Percentiles rank a stretch among this genome's conserved stretches.
Evolutionary conservation across 2,329 filamentous ascomycete genomes (phyloP).

Genomic region (Amphichorda felina): DNA sequence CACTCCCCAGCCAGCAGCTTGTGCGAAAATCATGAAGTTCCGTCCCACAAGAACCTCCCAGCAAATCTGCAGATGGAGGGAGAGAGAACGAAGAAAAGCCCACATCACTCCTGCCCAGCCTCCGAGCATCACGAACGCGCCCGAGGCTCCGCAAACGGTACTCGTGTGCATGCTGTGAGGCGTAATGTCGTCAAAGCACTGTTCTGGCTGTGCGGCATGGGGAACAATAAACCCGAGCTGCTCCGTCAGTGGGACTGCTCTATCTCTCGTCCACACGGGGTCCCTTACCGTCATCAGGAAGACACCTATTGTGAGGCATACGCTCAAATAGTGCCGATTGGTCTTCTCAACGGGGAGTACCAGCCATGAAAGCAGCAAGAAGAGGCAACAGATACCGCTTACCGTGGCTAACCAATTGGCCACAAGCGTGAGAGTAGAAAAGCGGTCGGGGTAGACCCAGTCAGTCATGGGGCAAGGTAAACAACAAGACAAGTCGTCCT

Average conservation of each 20-base stretch:
- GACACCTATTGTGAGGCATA: constrained; percentile 69
- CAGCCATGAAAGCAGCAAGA: constrained; percentile 69
- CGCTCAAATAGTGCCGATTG: constrained; percentile 82
- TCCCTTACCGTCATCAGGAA: constrained; percentile 64
- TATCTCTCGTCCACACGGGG: background rate
- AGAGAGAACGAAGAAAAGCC: constrained; percentile 82
- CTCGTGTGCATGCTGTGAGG: constrained; percentile 84
- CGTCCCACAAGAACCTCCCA: constrained; percentile 88
- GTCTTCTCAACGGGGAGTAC: constrained; percentile 80
- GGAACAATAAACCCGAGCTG: constrained; percentile 87
- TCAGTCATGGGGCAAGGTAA: constrained; percentile 81
- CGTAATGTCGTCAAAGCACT: constrained; percentile 85
- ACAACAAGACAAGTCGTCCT: constrained; percentile 56
- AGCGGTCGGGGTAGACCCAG: constrained; percentile 56
- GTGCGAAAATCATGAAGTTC: constrained; percentile 79
- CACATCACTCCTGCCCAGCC: constrained; percentile 79
- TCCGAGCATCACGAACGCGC: constrained; percentile 73
- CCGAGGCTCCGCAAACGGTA: constrained; percentile 76
- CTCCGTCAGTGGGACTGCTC: constrained; percentile 8
- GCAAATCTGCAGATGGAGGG: constrained; percentile 93
- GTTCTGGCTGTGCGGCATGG: constrained; percentile 61
- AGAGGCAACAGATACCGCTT: constrained; percentile 58
- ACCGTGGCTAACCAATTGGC: constrained; percentile 78
- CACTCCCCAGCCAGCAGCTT: constrained; percentile 73
- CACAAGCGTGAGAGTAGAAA: constrained; percentile 44